phyloP scores from a whole-genome alignment of 176 grass and related monocot species.

The Musa acuminata region DNA sequence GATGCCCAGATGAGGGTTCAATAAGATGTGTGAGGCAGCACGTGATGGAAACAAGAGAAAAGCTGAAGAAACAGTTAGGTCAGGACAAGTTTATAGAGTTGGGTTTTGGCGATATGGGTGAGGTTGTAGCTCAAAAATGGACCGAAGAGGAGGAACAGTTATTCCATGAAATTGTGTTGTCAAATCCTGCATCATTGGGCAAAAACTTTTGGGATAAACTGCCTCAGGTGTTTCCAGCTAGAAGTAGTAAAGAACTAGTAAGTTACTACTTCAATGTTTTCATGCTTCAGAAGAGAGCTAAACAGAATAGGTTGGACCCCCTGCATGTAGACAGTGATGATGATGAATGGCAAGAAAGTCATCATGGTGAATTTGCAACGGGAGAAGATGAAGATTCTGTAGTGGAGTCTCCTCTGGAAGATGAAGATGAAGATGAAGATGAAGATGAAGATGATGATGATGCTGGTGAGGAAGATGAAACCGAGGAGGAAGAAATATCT shows the following conservation, averaged over 20 bases:
- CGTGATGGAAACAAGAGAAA: constrained; percentile 49
- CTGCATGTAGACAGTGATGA: constrained; percentile 69
- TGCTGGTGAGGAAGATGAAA: constrained; percentile 15
- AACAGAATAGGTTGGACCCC: constrained; percentile 54
- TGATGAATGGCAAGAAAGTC: constrained; percentile 53
- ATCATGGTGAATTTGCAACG: constrained; percentile 21
- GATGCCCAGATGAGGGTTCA: constrained; percentile 54
- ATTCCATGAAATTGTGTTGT: constrained; percentile 49
- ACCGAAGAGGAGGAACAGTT: constrained; percentile 54
- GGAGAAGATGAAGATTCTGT: constrained; percentile 36
- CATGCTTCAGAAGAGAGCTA: constrained; percentile 63
- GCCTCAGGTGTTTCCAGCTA: constrained; percentile 38
- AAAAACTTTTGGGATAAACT: constrained; percentile 70
- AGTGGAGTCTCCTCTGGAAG: constrained; percentile 27
- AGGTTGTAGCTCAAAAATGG: constrained; percentile 55
- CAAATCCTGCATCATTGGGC: constrained; percentile 44
- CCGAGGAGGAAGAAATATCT: neutral
- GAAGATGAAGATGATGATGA: constrained; percentile 33
- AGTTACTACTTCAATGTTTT: constrained; percentile 91
- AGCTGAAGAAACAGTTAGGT: constrained; percentile 38
- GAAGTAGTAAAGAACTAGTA: constrained; percentile 53
- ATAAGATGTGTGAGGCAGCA: constrained; percentile 58
- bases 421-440: constrained; percentile 28
- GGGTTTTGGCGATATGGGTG: constrained; percentile 69
- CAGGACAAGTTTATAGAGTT: constrained; percentile 43